A percentile compares a stretch with the other conserved stretches of the same genome.
phyloP scores from a whole-genome alignment of 441 rosid genomes.

The Breynia disticha region DNA sequence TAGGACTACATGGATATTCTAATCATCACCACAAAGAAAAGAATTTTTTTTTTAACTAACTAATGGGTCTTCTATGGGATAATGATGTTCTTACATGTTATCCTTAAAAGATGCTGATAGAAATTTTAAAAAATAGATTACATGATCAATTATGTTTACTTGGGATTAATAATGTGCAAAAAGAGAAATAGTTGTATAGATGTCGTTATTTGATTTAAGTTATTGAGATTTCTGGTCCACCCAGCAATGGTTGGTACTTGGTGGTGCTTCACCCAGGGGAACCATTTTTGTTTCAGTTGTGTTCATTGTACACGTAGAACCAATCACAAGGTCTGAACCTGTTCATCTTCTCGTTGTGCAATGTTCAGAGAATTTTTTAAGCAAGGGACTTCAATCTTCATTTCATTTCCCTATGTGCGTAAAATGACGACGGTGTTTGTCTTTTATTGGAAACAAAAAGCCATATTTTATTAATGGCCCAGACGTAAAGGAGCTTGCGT shows the following conservation, averaged over 20 bases:
- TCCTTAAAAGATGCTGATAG: not conserved
- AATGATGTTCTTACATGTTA: slow-evolving; percentile 16
- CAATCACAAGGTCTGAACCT: no score
- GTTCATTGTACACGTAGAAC: no score
- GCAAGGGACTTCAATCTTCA: no score
- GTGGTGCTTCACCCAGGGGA: slow-evolving; percentile 11
- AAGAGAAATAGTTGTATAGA: slow-evolving; percentile 11
- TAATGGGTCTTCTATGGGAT: slow-evolving; percentile 1
- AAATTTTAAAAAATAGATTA: not conserved
- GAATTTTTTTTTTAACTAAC: slow-evolving; percentile 4
- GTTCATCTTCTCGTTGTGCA: no score
- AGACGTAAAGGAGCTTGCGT: no score
- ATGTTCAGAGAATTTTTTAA: no score
- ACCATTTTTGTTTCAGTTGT: not conserved
- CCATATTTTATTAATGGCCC: no score
- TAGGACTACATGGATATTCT: slow-evolving; percentile 13
- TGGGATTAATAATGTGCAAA: slow-evolving; percentile 9
- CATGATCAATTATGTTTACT: not conserved
- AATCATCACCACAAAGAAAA: slow-evolving; percentile 12
- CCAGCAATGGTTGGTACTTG: not conserved
- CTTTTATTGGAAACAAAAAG: no score
- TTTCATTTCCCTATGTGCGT: no score
- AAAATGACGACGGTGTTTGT: no score
- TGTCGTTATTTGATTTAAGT: slow-evolving; percentile 15
- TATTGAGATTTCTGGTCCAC: slow-evolving; percentile 13